Percentiles rank a stretch among this genome's conserved stretches.
These are phyloP conservation scores for Chaetomium fimeti DNA, from an alignment of 495 filamentous ascomycete genomes.

Conservation along the genomic window DNA sequence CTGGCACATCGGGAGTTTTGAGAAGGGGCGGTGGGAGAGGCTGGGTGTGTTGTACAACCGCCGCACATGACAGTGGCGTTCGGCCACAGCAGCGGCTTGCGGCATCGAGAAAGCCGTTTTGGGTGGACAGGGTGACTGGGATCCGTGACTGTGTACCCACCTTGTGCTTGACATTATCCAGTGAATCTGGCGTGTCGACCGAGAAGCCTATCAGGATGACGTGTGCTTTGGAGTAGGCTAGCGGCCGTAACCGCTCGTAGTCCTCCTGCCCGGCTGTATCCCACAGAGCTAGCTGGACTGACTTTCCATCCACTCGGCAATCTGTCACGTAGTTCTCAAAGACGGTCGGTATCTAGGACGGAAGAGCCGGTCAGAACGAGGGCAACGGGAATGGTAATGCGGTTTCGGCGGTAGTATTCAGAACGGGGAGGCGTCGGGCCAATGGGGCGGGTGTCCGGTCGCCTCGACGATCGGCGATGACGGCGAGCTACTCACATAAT, in stretches of 20 bases:
- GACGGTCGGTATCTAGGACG: slow-evolving; percentile 84
- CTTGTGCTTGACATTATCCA: slow-evolving; percentile 98
- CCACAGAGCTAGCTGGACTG: slow-evolving; percentile 96
- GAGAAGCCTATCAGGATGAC: slow-evolving; percentile 96
- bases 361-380: slow-evolving; percentile 13
- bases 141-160: slow-evolving; percentile 46
- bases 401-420: neutral
- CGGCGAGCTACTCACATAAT: slow-evolving; percentile 61
- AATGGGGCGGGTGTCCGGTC: neutral
- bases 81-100: slow-evolving; percentile 11
- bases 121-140: neutral
- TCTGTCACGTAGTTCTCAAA: slow-evolving; percentile 99
- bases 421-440: neutral
- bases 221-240: slow-evolving; percentile 97
- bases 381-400: neutral
- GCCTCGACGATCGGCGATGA: neutral
- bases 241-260: slow-evolving; percentile 89
- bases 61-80: slow-evolving; percentile 15
- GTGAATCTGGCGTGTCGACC: slow-evolving; percentile 90
- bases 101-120: slow-evolving; percentile 6
- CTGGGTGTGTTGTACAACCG: slow-evolving; percentile 18
- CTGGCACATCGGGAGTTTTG: neutral
- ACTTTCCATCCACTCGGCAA: slow-evolving; percentile 96
- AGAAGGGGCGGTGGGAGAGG: slow-evolving; percentile 8
- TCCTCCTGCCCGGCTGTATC: slow-evolving; percentile 99